These are phyloP conservation scores for Spizellomyces sp. DNA, from an alignment of 192 early-diverging fungal genomes.

Conservation along the genomic window DNA sequence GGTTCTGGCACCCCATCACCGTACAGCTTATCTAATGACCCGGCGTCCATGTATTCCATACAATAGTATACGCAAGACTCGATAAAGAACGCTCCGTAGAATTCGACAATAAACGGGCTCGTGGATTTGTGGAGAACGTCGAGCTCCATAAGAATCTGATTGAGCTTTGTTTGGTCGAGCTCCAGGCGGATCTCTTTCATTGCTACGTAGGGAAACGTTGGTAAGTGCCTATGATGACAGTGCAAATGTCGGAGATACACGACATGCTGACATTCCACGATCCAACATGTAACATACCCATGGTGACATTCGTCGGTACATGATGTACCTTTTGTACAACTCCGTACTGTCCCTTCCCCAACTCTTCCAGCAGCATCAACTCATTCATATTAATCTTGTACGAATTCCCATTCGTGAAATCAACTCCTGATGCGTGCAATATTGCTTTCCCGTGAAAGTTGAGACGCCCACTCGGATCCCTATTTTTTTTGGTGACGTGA, in stretches of 20 bases:
- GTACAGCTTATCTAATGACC: constrained; percentile 87
- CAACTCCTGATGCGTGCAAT: constrained; percentile 85
- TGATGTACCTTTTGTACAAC: constrained; percentile 90
- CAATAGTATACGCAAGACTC: constrained; percentile 96
- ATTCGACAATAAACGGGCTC: constrained; percentile 93
- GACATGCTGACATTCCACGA: not conserved
- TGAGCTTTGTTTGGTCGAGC: constrained; percentile 82
- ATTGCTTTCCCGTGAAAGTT: constrained; percentile 93
- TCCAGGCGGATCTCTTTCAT: constrained; percentile 91
- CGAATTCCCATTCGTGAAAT: constrained; percentile 85
- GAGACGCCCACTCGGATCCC: constrained; percentile 82
- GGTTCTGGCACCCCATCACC: constrained; percentile 79
- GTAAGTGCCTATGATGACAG: too few species aligned
- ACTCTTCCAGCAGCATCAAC: constrained; percentile 71
- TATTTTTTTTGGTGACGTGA: constrained; percentile 31
- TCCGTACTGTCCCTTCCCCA: constrained; percentile 93
- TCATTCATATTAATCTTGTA: constrained; percentile 91
- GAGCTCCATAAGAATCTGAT: constrained; percentile 95
- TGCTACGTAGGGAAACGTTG: constrained; percentile 23
- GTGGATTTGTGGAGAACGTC: constrained; percentile 87
- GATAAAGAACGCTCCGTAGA: constrained; percentile 96
- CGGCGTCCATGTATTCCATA: constrained; percentile 99
- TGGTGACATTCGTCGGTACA: constrained; percentile 78
- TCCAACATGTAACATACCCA: constrained; percentile 58
- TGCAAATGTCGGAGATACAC: too few species aligned